Percentiles rank a stretch among this genome's conserved stretches.
phyloP scores from a whole-genome alignment of 2,329 filamentous ascomycete genomes.

The Rhynchosporium graminicola region DNA sequence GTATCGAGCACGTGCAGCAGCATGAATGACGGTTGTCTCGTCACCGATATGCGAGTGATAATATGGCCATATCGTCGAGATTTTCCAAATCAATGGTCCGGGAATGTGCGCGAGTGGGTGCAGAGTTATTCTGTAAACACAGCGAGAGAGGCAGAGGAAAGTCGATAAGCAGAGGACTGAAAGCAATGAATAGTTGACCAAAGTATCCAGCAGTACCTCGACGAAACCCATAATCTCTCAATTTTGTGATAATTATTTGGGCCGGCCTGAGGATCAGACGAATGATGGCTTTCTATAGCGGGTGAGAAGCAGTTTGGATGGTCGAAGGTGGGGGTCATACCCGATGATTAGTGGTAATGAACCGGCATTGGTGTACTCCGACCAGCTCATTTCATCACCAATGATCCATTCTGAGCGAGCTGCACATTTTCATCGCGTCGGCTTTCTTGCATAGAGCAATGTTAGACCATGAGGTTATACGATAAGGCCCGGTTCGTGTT shows the following conservation, averaged over 20 bases:
- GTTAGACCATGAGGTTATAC: background rate
- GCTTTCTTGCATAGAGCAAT: background rate
- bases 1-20: slow-evolving; percentile 37
- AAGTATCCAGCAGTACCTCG: slow-evolving; percentile 14
- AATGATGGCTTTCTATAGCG: background rate
- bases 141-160: slow-evolving; percentile 24
- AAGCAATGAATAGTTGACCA: slow-evolving; percentile 18
- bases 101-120: slow-evolving; percentile 46
- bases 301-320: background rate
- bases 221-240: slow-evolving; percentile 21
- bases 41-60: slow-evolving; percentile 45
- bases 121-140: slow-evolving; percentile 42
- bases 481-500: slow-evolving; percentile 2
- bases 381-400: background rate
- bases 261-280: background rate
- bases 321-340: slow-evolving; percentile 11
- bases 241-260: background rate
- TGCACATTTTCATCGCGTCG: background rate
- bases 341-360: background rate
- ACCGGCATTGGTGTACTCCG: background rate
- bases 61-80: slow-evolving; percentile 40
- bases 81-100: slow-evolving; percentile 41
- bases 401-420: background rate
- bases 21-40: slow-evolving; percentile 34
- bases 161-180: slow-evolving; percentile 18